Evolutionary conservation across 2,329 filamentous ascomycete species (phyloP).

Genomic region (Pleurostoma richardsiae): DNA sequence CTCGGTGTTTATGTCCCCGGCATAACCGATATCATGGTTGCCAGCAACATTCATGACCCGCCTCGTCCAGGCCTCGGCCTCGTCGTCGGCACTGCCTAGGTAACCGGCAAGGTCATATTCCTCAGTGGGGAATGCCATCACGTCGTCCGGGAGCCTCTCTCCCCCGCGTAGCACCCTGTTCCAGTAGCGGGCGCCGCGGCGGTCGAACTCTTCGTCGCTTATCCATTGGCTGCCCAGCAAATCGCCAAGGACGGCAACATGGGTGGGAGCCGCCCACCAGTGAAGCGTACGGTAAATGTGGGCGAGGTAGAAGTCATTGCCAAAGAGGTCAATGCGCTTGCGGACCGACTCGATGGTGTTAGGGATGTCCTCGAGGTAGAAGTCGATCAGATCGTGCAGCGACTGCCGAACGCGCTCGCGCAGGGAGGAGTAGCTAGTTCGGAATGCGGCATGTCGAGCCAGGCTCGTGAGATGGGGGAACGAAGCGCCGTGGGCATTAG

Average conservation of each 20-base stretch:
- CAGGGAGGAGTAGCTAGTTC: conserved; percentile 37
- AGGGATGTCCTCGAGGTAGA: conserved; percentile 64
- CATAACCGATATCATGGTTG: conserved; percentile 96
- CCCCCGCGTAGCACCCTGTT: conserved; percentile 68
- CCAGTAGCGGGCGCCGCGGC: conserved; percentile 74
- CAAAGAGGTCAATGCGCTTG: conserved; percentile 82
- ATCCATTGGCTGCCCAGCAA: conserved; percentile 96
- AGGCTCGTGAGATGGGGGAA: conserved; percentile 34
- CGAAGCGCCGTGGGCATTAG: conserved; percentile 46
- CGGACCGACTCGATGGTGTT: conserved; percentile 60
- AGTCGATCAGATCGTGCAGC: conserved; percentile 54
- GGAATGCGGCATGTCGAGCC: conserved; percentile 27
- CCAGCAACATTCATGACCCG: conserved; percentile 86
- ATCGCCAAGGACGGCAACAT: conserved; percentile 85
- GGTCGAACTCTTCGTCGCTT: conserved; percentile 73
- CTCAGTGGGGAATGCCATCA: conserved; percentile 40
- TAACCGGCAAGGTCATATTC: conserved; percentile 47
- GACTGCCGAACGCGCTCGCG: conserved; percentile 47
- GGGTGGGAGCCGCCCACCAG: conserved; percentile 83
- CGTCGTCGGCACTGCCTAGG: conserved; percentile 32
- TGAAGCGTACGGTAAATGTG: conserved; percentile 82
- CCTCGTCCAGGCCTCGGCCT: conserved; percentile 60
- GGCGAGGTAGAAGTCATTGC: conserved; percentile 91
- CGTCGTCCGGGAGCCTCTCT: conserved; percentile 55
- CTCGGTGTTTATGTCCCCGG: conserved; percentile 77